A percentile compares a stretch with the other conserved stretches of the same genome.
These are phyloP conservation scores for Candida sp. DNA, from an alignment of 1,139 yeast species.

Conservation along the genomic window DNA sequence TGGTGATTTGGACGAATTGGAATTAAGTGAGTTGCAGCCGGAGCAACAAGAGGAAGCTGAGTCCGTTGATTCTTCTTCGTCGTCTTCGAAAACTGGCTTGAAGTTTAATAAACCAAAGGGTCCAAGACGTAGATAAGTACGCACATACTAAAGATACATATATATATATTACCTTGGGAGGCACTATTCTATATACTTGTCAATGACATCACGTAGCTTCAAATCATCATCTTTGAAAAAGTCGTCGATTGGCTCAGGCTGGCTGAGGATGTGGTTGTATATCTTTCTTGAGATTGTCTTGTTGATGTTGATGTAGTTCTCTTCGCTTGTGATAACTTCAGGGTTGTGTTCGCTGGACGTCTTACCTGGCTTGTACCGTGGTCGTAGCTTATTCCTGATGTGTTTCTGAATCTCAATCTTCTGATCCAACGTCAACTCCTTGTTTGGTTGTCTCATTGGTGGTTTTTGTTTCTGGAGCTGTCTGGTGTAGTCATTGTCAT, in stretches of 20 bases:
- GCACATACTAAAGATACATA: not conserved
- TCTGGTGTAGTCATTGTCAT: slow-evolving; percentile 11
- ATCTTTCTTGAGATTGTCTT: slow-evolving; percentile 47
- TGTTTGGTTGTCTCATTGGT: not conserved
- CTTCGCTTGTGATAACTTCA: slow-evolving; percentile 26
- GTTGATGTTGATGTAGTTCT: slow-evolving; percentile 39
- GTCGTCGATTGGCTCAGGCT: slow-evolving; percentile 9
- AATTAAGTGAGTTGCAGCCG: slow-evolving; percentile 32
- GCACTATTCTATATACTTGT: slow-evolving; percentile 19
- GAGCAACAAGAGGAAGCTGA: slow-evolving; percentile 14
- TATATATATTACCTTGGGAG: not conserved
- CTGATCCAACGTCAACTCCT: slow-evolving; percentile 41
- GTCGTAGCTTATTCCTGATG: slow-evolving; percentile 54
- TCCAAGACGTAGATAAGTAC: slow-evolving; percentile 48
- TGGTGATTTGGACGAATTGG: slow-evolving; percentile 73
- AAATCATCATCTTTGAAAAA: slow-evolving; percentile 19
- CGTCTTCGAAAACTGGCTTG: slow-evolving; percentile 22
- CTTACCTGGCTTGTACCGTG: slow-evolving; percentile 34
- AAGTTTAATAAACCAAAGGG: slow-evolving; percentile 60
- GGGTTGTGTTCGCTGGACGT: slow-evolving; percentile 18
- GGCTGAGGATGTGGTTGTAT: slow-evolving; percentile 32
- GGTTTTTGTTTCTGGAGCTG: slow-evolving; percentile 1
- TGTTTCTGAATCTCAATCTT: slow-evolving; percentile 55
- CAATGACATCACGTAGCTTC: slow-evolving; percentile 26
- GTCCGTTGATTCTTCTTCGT: slow-evolving; percentile 13